These are phyloP conservation scores for Aquilaria yunnanensis DNA, from an alignment of 345 rosid species.

Conservation along the genomic window DNA sequence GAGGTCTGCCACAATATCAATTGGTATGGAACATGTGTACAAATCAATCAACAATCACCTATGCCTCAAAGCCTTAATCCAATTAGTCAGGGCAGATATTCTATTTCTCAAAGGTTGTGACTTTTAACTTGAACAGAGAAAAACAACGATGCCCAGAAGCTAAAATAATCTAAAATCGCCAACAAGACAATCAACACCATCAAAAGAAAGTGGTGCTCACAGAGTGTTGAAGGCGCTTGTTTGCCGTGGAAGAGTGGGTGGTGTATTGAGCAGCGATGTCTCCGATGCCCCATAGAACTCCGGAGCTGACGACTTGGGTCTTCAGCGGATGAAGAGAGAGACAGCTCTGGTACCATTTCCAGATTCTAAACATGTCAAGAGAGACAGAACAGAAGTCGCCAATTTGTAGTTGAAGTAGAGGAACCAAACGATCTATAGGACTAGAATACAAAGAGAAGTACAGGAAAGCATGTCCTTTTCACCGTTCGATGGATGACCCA, in stretches of 20 bases:
- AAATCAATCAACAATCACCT: no score
- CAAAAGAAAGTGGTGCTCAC: constrained; percentile 18
- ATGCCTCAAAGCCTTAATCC: no score
- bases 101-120: no score
- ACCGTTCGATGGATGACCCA: neutral
- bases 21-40: no score
- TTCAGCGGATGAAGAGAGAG: constrained; percentile 62
- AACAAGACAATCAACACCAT: neutral
- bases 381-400: neutral
- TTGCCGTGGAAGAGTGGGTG: constrained; percentile 60
- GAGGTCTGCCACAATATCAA: no score
- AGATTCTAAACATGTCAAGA: constrained; percentile 46
- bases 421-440: neutral
- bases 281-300: constrained; percentile 81
- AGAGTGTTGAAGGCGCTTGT: constrained; percentile 31
- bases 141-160: constrained; percentile 5
- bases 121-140: neutral
- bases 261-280: constrained; percentile 85
- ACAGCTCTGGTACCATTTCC: constrained; percentile 90
- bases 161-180: neutral
- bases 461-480: constrained; percentile 15
- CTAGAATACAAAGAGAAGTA: neutral
- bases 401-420: neutral
- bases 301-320: constrained; percentile 89
- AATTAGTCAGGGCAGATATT: no score